Percentiles rank a stretch among this genome's conserved stretches.
Evolutionary conservation across 2,329 filamentous ascomycete species (phyloP).

Genomic region (Orbilia brochopaga): DNA sequence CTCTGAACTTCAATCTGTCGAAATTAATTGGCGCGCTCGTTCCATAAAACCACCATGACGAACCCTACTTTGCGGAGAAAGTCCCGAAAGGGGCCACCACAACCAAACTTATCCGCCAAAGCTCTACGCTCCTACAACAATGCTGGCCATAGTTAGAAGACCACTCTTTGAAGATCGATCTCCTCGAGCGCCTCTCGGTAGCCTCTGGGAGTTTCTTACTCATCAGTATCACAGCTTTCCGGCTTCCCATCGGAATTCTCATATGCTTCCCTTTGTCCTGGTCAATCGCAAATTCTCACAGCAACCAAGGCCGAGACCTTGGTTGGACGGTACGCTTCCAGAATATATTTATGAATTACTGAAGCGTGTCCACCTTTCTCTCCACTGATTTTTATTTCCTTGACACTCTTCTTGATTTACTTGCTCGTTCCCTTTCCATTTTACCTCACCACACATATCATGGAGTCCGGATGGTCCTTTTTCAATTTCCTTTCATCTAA

Average conservation of each 20-base stretch:
- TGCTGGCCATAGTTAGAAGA: conserved; percentile 36
- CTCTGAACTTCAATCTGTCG: no score
- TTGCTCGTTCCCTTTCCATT: conserved; percentile 16
- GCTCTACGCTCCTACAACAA: conserved; percentile 10
- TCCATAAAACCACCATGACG: no score
- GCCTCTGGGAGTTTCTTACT: background rate
- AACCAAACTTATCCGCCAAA: background rate
- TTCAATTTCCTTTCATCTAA: conserved; percentile 21
- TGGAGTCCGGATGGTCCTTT: conserved; percentile 46
- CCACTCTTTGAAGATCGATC: background rate
- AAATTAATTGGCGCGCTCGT: no score
- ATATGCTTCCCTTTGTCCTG: conserved; percentile 35
- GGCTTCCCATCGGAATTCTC: conserved; percentile 7
- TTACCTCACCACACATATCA: conserved; percentile 50
- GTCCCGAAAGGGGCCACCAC: background rate
- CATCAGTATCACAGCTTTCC: conserved; percentile 2
- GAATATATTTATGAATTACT: conserved; percentile 25
- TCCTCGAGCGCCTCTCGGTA: background rate
- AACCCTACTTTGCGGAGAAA: no score
- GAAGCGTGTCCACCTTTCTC: conserved; percentile 17
- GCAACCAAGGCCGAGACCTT: conserved; percentile 24
- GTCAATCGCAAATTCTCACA: conserved; percentile 9
- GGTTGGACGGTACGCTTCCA: conserved; percentile 10
- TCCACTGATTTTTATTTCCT: background rate
- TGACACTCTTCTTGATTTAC: conserved; percentile 3